These are phyloP conservation scores for Aspergillaceae sp. DNA, from an alignment of 2,329 filamentous ascomycete species.

Conservation along the genomic window DNA sequence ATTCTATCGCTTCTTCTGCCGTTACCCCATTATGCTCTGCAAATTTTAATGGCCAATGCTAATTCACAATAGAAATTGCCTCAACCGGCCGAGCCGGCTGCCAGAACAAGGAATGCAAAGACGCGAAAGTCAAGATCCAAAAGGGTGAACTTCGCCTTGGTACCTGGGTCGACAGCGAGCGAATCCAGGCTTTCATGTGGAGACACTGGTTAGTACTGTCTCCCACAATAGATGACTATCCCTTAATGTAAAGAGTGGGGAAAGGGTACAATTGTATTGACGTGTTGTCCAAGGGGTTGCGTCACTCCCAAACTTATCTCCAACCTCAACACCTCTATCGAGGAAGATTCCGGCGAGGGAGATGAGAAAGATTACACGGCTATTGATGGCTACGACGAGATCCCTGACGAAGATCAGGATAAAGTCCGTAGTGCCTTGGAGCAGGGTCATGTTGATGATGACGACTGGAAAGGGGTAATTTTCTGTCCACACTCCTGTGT, in stretches of 20 bases:
- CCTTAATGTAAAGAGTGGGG: background rate
- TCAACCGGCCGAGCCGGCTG: conserved; percentile 65
- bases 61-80: conserved; percentile 53
- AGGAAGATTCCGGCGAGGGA: conserved; percentile 33
- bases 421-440: conserved; percentile 66
- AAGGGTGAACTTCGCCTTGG: conserved; percentile 77
- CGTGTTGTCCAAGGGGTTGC: conserved; percentile 63
- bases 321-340: conserved; percentile 49
- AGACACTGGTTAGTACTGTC: conserved; percentile 66
- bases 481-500: background rate
- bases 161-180: conserved; percentile 56
- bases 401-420: conserved; percentile 58
- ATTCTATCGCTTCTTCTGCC: too few species aligned
- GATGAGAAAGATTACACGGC: conserved; percentile 52
- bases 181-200: conserved; percentile 62
- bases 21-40: too few species aligned
- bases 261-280: background rate
- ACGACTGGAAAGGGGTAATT: conserved; percentile 78
- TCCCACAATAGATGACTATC: background rate
- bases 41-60: conserved; percentile 2
- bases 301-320: conserved; percentile 66
- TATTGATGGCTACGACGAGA: conserved; percentile 74
- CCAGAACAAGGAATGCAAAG: conserved; percentile 64
- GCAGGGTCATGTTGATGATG: conserved; percentile 71
- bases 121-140: conserved; percentile 57